These are phyloP conservation scores for Hydrangea macrophylla DNA, from an alignment of 148 eudicot genomes.

Conservation along the genomic window DNA sequence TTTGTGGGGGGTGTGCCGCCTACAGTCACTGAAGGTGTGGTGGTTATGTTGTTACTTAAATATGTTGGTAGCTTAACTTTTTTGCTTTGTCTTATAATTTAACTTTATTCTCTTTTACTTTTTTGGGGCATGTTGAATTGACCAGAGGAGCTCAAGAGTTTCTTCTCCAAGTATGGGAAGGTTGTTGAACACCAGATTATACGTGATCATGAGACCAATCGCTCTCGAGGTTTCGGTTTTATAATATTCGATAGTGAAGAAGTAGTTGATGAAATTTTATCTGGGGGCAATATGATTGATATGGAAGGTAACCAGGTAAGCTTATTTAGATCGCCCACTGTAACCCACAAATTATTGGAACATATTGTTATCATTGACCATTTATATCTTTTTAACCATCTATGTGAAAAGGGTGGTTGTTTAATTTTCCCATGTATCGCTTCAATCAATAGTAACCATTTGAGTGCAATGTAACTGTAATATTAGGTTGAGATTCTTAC, in stretches of 20 bases:
- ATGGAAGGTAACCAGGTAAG: not conserved
- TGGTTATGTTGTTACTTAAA: not conserved
- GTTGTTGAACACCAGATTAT: constrained; percentile 72
- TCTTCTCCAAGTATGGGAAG: constrained; percentile 59
- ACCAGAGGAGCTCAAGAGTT: constrained; percentile 54
- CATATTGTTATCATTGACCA: not conserved
- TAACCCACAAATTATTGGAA: not conserved
- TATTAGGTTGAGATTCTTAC: not conserved
- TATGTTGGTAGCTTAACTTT: not conserved
- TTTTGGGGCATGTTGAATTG: constrained; percentile 16
- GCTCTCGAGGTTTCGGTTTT: constrained; percentile 80
- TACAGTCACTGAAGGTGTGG: constrained; percentile 53
- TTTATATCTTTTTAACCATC: not conserved
- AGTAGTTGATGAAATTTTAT: constrained; percentile 56
- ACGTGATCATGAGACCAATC: constrained; percentile 64
- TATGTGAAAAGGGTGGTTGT: not conserved
- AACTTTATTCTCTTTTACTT: not conserved
- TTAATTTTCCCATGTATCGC: too few relatives aligned
- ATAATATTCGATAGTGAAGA: constrained; percentile 63
- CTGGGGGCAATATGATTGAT: constrained; percentile 21
- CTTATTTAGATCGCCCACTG: not conserved
- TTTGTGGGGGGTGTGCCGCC: constrained; percentile 83
- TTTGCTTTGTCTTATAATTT: not conserved
- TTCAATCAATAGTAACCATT: not conserved
- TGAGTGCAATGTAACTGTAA: not conserved